These are phyloP conservation scores for Phalaenopsis aphrodite DNA, from an alignment of 106 monocot species.

Conservation along the genomic window DNA sequence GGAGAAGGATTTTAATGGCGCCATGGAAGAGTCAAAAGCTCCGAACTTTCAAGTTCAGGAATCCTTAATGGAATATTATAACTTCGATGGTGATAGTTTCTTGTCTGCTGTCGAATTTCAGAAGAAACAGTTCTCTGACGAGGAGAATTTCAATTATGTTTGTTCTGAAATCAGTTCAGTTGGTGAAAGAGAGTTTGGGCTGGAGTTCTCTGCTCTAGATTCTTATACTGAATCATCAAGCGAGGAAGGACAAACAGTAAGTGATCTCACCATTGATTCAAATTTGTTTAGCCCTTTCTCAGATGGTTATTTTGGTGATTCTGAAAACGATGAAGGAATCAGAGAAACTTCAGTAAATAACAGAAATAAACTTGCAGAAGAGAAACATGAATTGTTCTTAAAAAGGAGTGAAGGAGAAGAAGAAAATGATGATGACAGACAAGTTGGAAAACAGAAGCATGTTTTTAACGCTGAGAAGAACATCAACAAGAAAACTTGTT, in stretches of 20 bases:
- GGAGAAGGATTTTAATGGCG: conserved; percentile 34
- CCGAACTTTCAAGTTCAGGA: conserved; percentile 24
- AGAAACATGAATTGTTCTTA: too few species aligned
- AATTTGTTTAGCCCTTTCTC: conserved; percentile 41
- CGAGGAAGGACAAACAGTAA: too few species aligned
- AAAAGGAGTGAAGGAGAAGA: background rate
- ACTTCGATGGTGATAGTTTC: conserved; percentile 3
- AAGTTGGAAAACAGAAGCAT: too few species aligned
- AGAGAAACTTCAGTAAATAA: background rate
- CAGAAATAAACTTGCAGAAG: background rate
- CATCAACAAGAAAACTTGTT: too few species aligned
- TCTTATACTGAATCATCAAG: conserved; percentile 26
- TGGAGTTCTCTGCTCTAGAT: conserved; percentile 29
- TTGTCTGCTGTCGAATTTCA: conserved; percentile 4
- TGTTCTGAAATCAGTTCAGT: conserved; percentile 1
- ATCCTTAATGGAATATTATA: background rate
- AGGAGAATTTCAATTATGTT: background rate
- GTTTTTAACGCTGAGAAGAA: too few species aligned
- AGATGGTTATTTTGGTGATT: conserved; percentile 30
- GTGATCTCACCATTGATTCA: conserved; percentile 27
- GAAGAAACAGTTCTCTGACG: conserved; percentile 1
- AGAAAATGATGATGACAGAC: background rate
- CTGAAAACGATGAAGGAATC: conserved; percentile 2
- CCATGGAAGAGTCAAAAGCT: conserved; percentile 23
- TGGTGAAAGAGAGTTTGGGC: conserved; percentile 4